A percentile compares a stretch with the other conserved stretches of the same genome.
Conservation (phyloP, 1,139 yeast species). For the Eremothecium coryli region DNA sequence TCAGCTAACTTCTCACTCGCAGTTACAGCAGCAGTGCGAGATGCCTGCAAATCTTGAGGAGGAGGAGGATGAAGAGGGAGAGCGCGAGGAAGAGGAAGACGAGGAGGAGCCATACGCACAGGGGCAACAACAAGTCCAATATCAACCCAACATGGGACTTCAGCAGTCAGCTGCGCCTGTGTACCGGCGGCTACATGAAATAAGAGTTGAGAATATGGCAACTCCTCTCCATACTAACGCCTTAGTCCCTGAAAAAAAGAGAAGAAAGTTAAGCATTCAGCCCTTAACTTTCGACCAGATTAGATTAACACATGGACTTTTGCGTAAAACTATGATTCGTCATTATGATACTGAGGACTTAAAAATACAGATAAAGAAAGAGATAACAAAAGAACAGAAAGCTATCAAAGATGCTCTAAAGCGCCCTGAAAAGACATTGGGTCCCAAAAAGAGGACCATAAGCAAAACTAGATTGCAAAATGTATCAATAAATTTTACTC, state of each 20-base stretch:
- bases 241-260: conserved; percentile 1
- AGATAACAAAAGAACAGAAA: conserved; percentile 3
- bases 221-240: background rate
- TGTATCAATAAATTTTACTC: conserved; percentile 2
- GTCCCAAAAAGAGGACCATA: conserved; percentile 3
- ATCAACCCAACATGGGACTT: background rate
- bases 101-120: conserved; percentile 2
- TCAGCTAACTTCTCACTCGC: background rate
- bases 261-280: conserved; percentile 4
- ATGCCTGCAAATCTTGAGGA: background rate
- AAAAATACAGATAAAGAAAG: conserved; percentile 5
- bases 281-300: conserved; percentile 4
- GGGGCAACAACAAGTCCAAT: background rate
- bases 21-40: background rate
- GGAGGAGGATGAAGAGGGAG: conserved; percentile 1
- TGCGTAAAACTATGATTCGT: conserved; percentile 5
- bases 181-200: conserved; percentile 1
- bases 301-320: conserved; percentile 3
- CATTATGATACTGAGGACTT: conserved; percentile 5
- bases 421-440: conserved; percentile 3
- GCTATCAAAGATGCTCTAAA: conserved; percentile 5
- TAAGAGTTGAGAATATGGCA: background rate
- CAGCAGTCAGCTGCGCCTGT: background rate
- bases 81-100: conserved; percentile 2
- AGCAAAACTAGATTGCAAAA: conserved; percentile 5